Evolutionary conservation across 1,284 basidiomycete species (phyloP).

Genomic region (Sparassis latifolia): DNA sequence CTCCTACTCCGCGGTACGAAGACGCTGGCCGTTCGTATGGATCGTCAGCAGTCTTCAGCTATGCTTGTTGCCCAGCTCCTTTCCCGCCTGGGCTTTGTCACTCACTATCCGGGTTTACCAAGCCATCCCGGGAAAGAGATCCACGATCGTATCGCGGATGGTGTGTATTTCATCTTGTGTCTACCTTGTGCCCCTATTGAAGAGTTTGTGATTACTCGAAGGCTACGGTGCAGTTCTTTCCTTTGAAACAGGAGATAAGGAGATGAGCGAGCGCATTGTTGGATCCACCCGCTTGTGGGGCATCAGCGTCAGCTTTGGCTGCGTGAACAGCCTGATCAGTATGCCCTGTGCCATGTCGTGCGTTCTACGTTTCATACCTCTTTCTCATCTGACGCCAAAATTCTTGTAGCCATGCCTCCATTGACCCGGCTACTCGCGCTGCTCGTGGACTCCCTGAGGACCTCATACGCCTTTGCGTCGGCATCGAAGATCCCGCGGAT

Average conservation of each 20-base stretch:
- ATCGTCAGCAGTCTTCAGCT: conserved; percentile 85
- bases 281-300: conserved; percentile 93
- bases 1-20: conserved; percentile 94
- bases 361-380: conserved; percentile 29
- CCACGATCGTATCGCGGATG: conserved; percentile 84
- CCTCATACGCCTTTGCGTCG: conserved; percentile 95
- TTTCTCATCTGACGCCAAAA: conserved; percentile 6
- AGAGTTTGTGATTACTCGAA: conserved; percentile 1
- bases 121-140: conserved; percentile 82
- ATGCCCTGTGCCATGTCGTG: conserved; percentile 99
- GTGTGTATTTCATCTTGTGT: conserved; percentile 26
- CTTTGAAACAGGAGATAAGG: conserved; percentile 92
- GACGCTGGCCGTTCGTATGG: conserved; percentile 95
- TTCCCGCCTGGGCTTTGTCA: conserved; percentile 81
- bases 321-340: conserved; percentile 96
- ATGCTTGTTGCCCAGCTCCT: conserved; percentile 87
- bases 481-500: conserved; percentile 94
- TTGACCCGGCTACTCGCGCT: conserved; percentile 88
- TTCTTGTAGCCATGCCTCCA: conserved; percentile 83
- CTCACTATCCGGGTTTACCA: conserved; percentile 90
- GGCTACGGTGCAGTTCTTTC: conserved; percentile 87
- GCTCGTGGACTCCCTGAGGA: conserved; percentile 95
- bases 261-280: conserved; percentile 88
- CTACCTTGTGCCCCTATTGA: not conserved
- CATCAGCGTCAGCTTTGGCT: conserved; percentile 96